Evolutionary conservation across 2,329 filamentous ascomycete species (phyloP).

Genomic region (Colletotrichum truncatum): DNA sequence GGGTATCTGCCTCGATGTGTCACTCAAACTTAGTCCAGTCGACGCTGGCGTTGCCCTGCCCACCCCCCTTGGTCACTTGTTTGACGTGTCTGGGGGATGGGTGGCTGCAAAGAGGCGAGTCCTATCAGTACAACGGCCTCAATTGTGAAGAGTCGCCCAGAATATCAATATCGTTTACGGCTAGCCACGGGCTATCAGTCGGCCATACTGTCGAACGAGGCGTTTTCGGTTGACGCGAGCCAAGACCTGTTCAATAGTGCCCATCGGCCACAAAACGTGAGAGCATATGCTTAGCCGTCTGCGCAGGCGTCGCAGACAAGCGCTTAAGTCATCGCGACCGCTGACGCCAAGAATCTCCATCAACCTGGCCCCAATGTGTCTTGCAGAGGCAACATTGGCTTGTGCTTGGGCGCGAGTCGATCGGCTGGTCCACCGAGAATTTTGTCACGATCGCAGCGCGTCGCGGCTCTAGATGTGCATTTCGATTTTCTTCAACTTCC

Average conservation of each 20-base stretch:
- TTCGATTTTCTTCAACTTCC: not conserved
- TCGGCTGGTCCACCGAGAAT: not conserved
- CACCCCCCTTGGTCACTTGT: not conserved
- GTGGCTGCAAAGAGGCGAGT: not conserved
- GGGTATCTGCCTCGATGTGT: slow-evolving; percentile 28
- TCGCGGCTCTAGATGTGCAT: not conserved
- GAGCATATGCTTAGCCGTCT: not conserved
- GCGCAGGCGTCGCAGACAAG: not conserved
- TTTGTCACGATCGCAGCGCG: not conserved
- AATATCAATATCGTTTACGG: slow-evolving; percentile 4
- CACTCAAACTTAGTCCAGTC: slow-evolving; percentile 3
- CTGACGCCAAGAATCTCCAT: slow-evolving; percentile 21
- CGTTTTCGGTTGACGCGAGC: slow-evolving; percentile 14
- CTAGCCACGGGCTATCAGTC: slow-evolving; percentile 19
- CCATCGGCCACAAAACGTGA: not conserved
- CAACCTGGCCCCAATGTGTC: not conserved
- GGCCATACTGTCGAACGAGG: slow-evolving; percentile 15
- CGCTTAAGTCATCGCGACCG: slow-evolving; percentile 1
- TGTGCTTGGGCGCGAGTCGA: not conserved
- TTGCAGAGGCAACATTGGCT: not conserved
- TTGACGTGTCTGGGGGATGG: not conserved
- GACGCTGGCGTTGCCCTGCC: not conserved
- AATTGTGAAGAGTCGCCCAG: not conserved
- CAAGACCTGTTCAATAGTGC: slow-evolving; percentile 7
- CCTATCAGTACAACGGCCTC: not conserved